Conservation (phyloP, 2,329 filamentous ascomycete species). For the Chrysoporthe deuterocubensis region DNA sequence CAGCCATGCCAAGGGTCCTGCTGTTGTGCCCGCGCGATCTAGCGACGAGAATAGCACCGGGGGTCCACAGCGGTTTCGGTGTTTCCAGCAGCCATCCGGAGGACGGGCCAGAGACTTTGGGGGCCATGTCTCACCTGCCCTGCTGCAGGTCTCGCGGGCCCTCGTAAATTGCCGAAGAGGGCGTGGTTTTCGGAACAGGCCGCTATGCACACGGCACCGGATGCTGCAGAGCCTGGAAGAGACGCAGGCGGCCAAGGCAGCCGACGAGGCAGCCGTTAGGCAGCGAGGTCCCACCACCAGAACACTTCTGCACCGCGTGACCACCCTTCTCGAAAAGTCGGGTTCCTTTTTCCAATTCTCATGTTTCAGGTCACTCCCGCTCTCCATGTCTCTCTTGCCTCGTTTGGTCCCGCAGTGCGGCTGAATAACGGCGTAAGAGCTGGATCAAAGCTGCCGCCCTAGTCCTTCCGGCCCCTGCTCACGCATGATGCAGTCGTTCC, state of each 20-base stretch:
- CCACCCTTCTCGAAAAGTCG: background rate
- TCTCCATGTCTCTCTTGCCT: background rate
- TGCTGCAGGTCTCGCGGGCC: slow-evolving; percentile 1
- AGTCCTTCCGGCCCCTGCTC: slow-evolving; percentile 16
- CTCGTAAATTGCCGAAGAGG: background rate
- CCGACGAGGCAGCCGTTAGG: slow-evolving; percentile 11
- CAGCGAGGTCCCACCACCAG: background rate
- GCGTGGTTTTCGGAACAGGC: background rate
- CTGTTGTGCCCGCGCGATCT: background rate
- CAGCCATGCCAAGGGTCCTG: background rate
- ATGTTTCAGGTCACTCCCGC: background rate
- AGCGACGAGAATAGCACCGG: background rate
- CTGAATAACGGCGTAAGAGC: slow-evolving; percentile 27
- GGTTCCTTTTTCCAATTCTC: background rate
- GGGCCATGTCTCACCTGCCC: slow-evolving; percentile 1
- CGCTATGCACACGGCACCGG: background rate
- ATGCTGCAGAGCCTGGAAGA: background rate
- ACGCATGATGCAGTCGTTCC: no score
- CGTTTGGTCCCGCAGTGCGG: background rate
- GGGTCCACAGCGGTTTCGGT: background rate
- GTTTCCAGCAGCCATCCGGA: background rate
- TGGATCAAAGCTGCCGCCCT: slow-evolving; percentile 31
- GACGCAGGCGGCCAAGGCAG: slow-evolving; percentile 3
- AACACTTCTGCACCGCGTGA: background rate
- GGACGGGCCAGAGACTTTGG: background rate